phyloP scores from a whole-genome alignment of 805 yeast genomes.

The Yamadazyma takamatsuzukensis region DNA sequence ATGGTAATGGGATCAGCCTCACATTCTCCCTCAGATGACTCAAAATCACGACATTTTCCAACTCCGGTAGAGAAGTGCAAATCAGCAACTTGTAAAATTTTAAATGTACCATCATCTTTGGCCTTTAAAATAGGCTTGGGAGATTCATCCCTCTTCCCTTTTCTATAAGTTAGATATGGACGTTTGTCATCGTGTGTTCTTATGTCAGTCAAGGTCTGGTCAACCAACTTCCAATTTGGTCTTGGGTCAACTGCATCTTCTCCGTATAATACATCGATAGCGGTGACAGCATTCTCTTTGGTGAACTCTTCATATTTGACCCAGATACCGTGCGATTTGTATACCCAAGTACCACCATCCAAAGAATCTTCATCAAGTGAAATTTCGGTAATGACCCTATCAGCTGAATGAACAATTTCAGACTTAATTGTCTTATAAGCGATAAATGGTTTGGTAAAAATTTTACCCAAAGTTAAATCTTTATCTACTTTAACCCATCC shows the following conservation, averaged over 20 bases:
- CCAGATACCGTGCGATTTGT: slow-evolving; percentile 48
- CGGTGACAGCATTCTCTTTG: slow-evolving; percentile 40
- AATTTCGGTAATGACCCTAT: background rate
- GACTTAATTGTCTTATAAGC: no score
- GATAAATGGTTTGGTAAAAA: no score
- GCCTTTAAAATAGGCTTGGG: slow-evolving; percentile 31
- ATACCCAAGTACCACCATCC: background rate
- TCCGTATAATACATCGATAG: slow-evolving; percentile 68
- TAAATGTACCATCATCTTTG: slow-evolving; percentile 49
- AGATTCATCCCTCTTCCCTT: slow-evolving; percentile 23
- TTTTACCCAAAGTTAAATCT: no score
- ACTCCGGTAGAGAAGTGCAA: slow-evolving; percentile 78
- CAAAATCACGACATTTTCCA: slow-evolving; percentile 74
- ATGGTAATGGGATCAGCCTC: slow-evolving; percentile 72
- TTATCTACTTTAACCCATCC: no score
- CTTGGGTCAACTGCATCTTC: slow-evolving; percentile 71
- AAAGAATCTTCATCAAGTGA: background rate
- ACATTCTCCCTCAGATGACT: slow-evolving; percentile 55
- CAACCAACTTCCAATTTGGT: slow-evolving; percentile 53
- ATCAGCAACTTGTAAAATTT: slow-evolving; percentile 84
- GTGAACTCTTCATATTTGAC: slow-evolving; percentile 43
- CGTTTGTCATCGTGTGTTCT: no score
- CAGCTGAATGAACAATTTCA: no score
- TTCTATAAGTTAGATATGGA: slow-evolving; percentile 27
- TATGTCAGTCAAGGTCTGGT: no score